A percentile compares a stretch with the other conserved stretches of the same genome.
These are phyloP conservation scores for Boletus eberwhitei DNA, from an alignment of 768 basidiomycete species.

Conservation along the genomic window DNA sequence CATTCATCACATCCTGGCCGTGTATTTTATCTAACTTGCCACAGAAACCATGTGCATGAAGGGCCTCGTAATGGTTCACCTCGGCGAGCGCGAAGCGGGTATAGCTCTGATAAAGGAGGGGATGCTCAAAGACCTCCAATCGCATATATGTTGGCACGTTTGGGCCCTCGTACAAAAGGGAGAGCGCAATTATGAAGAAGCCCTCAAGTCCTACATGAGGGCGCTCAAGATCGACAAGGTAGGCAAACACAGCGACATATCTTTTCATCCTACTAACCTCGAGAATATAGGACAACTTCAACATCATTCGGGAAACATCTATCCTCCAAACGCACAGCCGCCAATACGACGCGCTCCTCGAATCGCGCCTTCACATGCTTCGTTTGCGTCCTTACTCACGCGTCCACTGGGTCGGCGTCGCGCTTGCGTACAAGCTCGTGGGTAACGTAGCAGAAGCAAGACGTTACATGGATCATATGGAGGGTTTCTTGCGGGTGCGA, in stretches of 20 bases:
- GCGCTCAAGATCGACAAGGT: conserved; percentile 90
- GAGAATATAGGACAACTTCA: conserved; percentile 76
- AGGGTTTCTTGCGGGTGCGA: conserved; percentile 63
- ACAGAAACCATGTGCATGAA: conserved; percentile 96
- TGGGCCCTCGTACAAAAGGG: conserved; percentile 93
- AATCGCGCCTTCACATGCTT: conserved; percentile 79
- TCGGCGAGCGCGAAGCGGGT: conserved; percentile 78
- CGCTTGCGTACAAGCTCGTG: conserved; percentile 84
- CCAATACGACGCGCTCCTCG: conserved; percentile 70
- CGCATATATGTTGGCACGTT: conserved; percentile 98
- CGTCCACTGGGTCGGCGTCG: conserved; percentile 86
- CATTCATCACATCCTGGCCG: neutral
- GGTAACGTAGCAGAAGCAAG: conserved; percentile 69
- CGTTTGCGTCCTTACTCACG: conserved; percentile 77
- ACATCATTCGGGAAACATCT: conserved; percentile 88
- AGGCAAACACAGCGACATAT: conserved; percentile 20
- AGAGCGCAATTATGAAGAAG: conserved; percentile 93
- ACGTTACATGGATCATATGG: conserved; percentile 70
- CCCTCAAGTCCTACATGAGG: conserved; percentile 87
- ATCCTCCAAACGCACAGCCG: conserved; percentile 87
- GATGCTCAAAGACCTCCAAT: conserved; percentile 72
- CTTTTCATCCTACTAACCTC: conserved; percentile 1
- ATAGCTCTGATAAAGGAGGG: conserved; percentile 83
- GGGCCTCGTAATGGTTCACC: conserved; percentile 79
- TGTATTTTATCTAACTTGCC: neutral